Evolutionary conservation across 371 early-diverging fungal genomes (phyloP).

Genomic region (Circinella umbellata): DNA sequence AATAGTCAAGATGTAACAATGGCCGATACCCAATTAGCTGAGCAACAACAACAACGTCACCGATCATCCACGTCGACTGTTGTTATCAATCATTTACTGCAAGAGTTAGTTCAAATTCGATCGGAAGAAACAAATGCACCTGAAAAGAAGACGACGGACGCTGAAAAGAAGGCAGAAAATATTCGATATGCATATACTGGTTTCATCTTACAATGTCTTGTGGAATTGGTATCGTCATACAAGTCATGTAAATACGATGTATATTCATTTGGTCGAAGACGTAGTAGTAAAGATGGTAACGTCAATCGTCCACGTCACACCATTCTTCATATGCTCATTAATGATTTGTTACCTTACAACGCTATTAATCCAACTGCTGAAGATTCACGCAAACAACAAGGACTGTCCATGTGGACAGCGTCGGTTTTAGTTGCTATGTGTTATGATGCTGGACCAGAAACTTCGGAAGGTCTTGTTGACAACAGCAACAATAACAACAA

Average conservation of each 20-base stretch:
- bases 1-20: constrained; percentile 9
- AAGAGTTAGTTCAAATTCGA: constrained; percentile 41
- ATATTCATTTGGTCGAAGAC: constrained; percentile 63
- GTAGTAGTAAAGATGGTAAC: constrained; percentile 46
- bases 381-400: constrained; percentile 61
- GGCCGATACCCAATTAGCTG: constrained; percentile 1
- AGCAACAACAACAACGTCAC: neutral
- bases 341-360: constrained; percentile 67
- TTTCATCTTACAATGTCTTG: constrained; percentile 84
- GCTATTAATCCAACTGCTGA: constrained; percentile 54
- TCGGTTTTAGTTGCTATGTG: constrained; percentile 67
- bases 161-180: constrained; percentile 37
- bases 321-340: constrained; percentile 59
- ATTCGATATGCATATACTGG: constrained; percentile 70
- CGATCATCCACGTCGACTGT: constrained; percentile 29
- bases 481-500: constrained; percentile 50
- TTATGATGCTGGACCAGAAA: constrained; percentile 41
- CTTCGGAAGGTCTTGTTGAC: constrained; percentile 9
- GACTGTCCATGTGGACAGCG: constrained; percentile 71
- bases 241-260: constrained; percentile 81
- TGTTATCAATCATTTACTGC: constrained; percentile 42
- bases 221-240: constrained; percentile 87
- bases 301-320: constrained; percentile 35
- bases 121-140: constrained; percentile 17
- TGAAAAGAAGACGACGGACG: constrained; percentile 20